Percentiles rank a stretch among this genome's conserved stretches.
Conservation (phyloP, 768 basidiomycete genomes). For the Agrocybe praecox region DNA sequence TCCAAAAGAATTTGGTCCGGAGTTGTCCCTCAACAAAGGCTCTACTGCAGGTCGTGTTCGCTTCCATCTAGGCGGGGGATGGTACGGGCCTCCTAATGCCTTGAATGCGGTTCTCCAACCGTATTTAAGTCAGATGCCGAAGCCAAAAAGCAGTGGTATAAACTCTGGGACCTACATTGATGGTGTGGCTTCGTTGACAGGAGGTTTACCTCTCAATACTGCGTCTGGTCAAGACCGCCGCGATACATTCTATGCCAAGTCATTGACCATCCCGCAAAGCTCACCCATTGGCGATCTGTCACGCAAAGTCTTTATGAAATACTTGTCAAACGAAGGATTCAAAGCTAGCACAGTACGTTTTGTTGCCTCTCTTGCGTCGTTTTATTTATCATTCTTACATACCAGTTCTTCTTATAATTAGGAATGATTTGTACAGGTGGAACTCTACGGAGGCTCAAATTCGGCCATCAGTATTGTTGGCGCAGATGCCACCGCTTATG, state of each 20-base stretch:
- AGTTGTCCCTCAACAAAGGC: conserved; percentile 29
- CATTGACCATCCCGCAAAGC: conserved; percentile 35
- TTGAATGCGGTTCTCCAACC: conserved; percentile 27
- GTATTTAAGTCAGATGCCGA: conserved; percentile 28
- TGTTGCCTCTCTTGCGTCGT: too few relatives aligned
- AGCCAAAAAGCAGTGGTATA: conserved; percentile 11
- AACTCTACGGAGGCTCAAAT: conserved; percentile 42
- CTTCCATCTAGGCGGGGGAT: conserved; percentile 31
- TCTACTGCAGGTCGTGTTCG: conserved; percentile 24
- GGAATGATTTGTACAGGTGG: conserved; percentile 31
- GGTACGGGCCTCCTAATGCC: conserved; percentile 23
- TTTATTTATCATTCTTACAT: too few relatives aligned
- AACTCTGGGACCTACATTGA: conserved; percentile 29
- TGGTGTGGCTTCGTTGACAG: conserved; percentile 27
- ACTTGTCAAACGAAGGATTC: conserved; percentile 38
- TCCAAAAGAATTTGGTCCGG: conserved; percentile 33
- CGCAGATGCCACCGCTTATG: conserved; percentile 42
- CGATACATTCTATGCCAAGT: conserved; percentile 46
- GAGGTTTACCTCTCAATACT: conserved; percentile 21
- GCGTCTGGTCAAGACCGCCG: conserved; percentile 25
- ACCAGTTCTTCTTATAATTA: too few relatives aligned
- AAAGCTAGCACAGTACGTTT: conserved; percentile 1
- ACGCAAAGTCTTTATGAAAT: conserved; percentile 35
- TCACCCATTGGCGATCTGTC: conserved; percentile 32
- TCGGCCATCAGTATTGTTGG: conserved; percentile 44